Evolutionary conservation across 257 asterid species (phyloP).

Genomic region (Verbascum thapsus): DNA sequence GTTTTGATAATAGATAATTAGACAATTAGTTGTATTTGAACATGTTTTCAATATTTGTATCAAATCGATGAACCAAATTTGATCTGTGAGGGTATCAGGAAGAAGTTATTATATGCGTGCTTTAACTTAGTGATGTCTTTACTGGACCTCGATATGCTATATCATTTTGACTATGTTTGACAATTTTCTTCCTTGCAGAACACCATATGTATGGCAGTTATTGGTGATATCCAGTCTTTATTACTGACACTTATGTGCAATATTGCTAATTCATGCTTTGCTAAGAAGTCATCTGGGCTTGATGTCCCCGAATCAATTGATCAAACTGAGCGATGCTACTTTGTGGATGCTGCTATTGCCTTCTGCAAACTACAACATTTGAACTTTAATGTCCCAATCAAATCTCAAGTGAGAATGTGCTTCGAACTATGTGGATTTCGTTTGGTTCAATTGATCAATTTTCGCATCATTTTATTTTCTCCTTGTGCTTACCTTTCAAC

Average conservation of each 20-base stretch:
- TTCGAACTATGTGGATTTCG: constrained; percentile 26
- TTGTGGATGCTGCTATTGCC: constrained; percentile 87
- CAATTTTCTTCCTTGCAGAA: constrained; percentile 55
- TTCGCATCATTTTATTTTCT: constrained; percentile 18
- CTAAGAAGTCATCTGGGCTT: constrained; percentile 54
- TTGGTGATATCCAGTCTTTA: constrained; percentile 78
- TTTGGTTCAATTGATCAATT: constrained; percentile 25
- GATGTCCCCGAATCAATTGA: constrained; percentile 62
- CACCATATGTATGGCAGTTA: constrained; percentile 46
- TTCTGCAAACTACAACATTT: constrained; percentile 85
- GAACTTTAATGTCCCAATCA: constrained; percentile 60
- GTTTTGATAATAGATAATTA: not conserved
- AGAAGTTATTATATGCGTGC: not conserved
- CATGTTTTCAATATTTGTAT: not conserved
- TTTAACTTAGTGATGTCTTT: constrained; percentile 15
- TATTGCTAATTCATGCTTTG: constrained; percentile 65
- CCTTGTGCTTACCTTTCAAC: constrained; percentile 21
- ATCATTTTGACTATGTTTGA: constrained; percentile 26
- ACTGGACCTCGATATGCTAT: constrained; percentile 16
- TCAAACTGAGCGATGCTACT: constrained; percentile 58
- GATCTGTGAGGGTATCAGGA: constrained; percentile 6
- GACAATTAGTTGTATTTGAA: not conserved
- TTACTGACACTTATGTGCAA: constrained; percentile 77
- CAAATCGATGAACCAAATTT: not conserved
- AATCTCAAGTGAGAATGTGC: constrained; percentile 73